Base-by-base conservation (phyloP, 2,329 filamentous ascomycete genomes). In the Calonectria pseudoreteaudii region DNA sequence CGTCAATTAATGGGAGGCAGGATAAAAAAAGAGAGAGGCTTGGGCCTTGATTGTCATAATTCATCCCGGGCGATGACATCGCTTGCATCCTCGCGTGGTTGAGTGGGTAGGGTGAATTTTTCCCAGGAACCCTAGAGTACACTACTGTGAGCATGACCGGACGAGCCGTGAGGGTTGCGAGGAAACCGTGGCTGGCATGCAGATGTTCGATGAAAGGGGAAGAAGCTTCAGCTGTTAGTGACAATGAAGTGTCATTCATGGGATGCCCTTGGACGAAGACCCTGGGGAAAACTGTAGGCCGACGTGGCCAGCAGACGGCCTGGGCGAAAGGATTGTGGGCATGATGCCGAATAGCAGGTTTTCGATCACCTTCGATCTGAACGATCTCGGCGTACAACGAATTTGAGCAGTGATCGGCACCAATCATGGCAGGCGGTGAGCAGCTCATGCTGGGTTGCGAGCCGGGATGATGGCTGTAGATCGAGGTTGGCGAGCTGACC, bases 381-480 rank as follows among this genome's bases (percentile, higher is more conserved):
- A 74, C 74, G 78, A 80, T 80, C 70, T 70, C 64, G 68, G 56
- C 14, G 68, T 60, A 68, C 58, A 28, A 70, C 56, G 67, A 71
- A 64, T 66, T 56, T 26, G 47, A 60, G 41, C 28, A 34, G 58
- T 16, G 71, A 80, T 80, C 78, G 76, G 74, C 75, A 68, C 74
- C 74, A 78, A 77, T 78, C 72, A 75, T 56, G 72, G 70, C 68
- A 60, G 52, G 58, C 74, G 66, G 70, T 70, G 74, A 78, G 71
- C 71, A 66, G 64, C 38, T 68, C 31, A 44, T 47, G 71, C 53
- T 36, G 23, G 62, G 60, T 26, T 38, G 67, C 31, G 70, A 77
- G 50, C 79, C 49, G 58, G 79, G 79, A 80, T 80, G 36, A 80
- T 80, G 79, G 79, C 68, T 80, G 79, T 75, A 79, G 62, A 70